Evolutionary conservation across 805 yeast species (phyloP).

Genomic region (Kluyveromyces lactis): DNA sequence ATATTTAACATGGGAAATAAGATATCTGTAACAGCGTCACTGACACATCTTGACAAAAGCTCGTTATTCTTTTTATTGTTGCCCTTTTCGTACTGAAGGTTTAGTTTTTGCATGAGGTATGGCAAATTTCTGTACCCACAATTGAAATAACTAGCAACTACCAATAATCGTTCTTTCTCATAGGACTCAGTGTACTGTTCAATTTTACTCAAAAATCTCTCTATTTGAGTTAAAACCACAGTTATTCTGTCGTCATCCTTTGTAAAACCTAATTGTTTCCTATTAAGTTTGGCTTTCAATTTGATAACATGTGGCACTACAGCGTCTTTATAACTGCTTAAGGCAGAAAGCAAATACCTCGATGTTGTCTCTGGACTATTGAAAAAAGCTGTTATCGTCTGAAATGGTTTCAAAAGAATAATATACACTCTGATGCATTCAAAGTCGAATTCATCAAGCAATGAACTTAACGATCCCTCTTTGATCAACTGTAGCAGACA

Average conservation of each 20-base stretch:
- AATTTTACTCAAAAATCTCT: constrained; percentile 2
- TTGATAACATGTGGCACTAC: constrained; percentile 2
- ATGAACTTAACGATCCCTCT: background rate
- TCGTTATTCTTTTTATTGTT: constrained; percentile 3
- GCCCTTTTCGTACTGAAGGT: background rate
- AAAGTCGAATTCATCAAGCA: background rate
- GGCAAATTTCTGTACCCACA: constrained; percentile 3
- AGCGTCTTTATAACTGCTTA: constrained; percentile 2
- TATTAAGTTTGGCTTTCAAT: background rate
- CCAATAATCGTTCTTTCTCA: background rate
- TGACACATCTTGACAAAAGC: background rate
- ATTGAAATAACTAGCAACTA: constrained; percentile 2
- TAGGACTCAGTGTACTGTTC: constrained; percentile 2
- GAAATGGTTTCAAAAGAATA: constrained; percentile 1
- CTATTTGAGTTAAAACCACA: constrained; percentile 1
- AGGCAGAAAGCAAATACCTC: constrained; percentile 1
- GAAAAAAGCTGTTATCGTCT: constrained; percentile 3
- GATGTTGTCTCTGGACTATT: constrained; percentile 3
- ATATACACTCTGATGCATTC: constrained; percentile 1
- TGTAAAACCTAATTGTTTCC: background rate
- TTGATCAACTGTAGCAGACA: constrained; percentile 1
- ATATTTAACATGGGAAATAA: constrained; percentile 2
- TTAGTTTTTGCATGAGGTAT: constrained; percentile 2
- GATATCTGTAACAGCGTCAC: background rate
- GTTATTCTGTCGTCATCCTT: background rate